These are phyloP conservation scores for Boletus reticuloceps DNA, from an alignment of 768 basidiomycete species.

Conservation along the genomic window DNA sequence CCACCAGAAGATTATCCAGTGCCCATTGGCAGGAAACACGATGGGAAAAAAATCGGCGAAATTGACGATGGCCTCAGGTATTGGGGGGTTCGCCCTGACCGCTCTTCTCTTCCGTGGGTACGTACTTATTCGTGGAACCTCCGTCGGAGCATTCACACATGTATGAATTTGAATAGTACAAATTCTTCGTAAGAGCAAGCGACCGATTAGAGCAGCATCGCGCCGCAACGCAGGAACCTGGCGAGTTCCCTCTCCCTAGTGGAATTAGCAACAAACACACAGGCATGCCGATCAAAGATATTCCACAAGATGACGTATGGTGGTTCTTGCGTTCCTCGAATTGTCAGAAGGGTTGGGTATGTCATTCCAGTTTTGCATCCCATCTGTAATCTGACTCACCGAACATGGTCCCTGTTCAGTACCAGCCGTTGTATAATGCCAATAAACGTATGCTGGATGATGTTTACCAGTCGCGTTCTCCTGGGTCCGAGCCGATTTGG, in stretches of 20 bases:
- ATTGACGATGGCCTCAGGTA: neutral
- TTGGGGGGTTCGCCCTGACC: slow-evolving; percentile 6
- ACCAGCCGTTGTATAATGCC: slow-evolving; percentile 12
- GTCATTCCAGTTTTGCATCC: neutral
- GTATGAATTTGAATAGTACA: neutral
- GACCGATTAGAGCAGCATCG: slow-evolving; percentile 10
- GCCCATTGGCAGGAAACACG: neutral
- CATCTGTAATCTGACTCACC: neutral
- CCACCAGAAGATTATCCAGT: slow-evolving; percentile 9
- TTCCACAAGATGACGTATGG: slow-evolving; percentile 17
- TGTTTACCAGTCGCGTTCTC: slow-evolving; percentile 14
- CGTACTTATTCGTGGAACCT: neutral
- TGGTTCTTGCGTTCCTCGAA: slow-evolving; percentile 6
- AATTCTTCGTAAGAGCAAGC: slow-evolving; percentile 1
- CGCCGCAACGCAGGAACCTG: neutral
- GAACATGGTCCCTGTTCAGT: slow-evolving; percentile 1
- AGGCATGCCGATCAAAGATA: slow-evolving; percentile 6
- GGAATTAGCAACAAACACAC: neutral
- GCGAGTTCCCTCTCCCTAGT: slow-evolving; percentile 4
- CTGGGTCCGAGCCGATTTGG: slow-evolving; percentile 22
- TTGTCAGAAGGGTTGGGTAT: slow-evolving; percentile 1
- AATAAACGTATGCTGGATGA: slow-evolving; percentile 15
- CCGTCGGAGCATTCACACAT: neutral
- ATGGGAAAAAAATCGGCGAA: neutral
- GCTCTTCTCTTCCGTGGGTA: slow-evolving; percentile 8